Conservation (phyloP, 2,329 filamentous ascomycete genomes). For the Sphaerulina musiva region DNA sequence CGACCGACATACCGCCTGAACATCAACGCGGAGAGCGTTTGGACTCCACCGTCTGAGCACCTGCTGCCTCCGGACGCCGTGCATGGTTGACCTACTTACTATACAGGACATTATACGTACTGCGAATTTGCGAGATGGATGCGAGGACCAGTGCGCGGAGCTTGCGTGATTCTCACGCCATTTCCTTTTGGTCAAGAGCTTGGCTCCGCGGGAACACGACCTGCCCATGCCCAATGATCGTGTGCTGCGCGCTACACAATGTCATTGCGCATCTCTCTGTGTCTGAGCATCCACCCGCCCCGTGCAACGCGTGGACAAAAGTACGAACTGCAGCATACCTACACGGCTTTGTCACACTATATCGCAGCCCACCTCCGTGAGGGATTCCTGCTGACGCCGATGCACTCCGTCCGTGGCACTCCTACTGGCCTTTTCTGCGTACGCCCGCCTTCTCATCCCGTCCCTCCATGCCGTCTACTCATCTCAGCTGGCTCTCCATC, state of each 20-base stretch:
- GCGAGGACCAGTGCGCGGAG: not conserved
- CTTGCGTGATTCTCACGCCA: slow-evolving; percentile 18
- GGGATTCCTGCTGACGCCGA: not conserved
- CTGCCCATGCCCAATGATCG: not conserved
- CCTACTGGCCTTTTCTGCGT: not conserved
- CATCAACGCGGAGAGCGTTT: slow-evolving; percentile 8
- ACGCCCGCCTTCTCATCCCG: too few species aligned
- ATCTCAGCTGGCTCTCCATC: too few species aligned
- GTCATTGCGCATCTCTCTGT: not conserved
- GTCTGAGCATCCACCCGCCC: not conserved
- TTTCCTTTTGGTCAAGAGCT: not conserved
- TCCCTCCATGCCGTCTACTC: too few species aligned
- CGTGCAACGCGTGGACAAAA: too few species aligned
- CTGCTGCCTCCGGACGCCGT: not conserved
- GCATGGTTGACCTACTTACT: not conserved
- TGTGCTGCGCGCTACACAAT: not conserved
- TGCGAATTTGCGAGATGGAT: not conserved
- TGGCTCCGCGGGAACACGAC: slow-evolving; percentile 6
- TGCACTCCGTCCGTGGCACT: not conserved
- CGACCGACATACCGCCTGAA: slow-evolving; percentile 1
- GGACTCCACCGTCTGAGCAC: not conserved
- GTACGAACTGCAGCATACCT: too few species aligned
- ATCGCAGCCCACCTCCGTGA: too few species aligned
- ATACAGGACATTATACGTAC: too few species aligned
- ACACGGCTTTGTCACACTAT: too few species aligned